phyloP scores from a whole-genome alignment of 495 filamentous ascomycete species.

The Podospora tetraspora region DNA sequence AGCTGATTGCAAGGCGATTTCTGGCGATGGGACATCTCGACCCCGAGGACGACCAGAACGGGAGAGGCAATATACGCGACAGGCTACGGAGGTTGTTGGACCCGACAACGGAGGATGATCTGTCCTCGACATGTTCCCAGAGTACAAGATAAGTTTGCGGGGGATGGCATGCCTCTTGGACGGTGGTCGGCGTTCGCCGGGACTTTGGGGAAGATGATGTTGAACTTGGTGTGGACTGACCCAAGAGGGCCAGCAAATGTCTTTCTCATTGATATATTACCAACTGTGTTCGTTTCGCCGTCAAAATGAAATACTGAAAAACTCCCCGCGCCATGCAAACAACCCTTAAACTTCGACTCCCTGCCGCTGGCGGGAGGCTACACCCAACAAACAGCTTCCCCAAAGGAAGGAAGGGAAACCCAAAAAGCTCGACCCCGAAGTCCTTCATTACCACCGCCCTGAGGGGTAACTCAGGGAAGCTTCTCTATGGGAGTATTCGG shows the following conservation, averaged over 20 bases:
- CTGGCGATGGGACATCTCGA: slow-evolving; percentile 14
- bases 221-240: neutral
- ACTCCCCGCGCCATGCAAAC: neutral
- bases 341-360: neutral
- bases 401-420: neutral
- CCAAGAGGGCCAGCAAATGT: neutral
- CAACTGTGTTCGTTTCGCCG: neutral
- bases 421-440: neutral
- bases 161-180: neutral
- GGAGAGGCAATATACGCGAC: slow-evolving; percentile 7
- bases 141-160: neutral
- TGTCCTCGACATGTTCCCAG: neutral
- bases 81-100: slow-evolving; percentile 11
- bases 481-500: too few relatives aligned
- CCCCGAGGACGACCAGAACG: neutral
- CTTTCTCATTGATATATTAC: neutral
- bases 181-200: neutral
- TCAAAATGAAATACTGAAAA: neutral
- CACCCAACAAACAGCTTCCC: neutral
- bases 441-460: too few relatives aligned
- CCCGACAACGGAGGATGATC: neutral
- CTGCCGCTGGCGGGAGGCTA: neutral
- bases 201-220: neutral
- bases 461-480: too few relatives aligned
- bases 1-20: slow-evolving; percentile 19